Conservation (phyloP, 192 early-diverging fungal species). For the Coemansia sp. region DNA sequence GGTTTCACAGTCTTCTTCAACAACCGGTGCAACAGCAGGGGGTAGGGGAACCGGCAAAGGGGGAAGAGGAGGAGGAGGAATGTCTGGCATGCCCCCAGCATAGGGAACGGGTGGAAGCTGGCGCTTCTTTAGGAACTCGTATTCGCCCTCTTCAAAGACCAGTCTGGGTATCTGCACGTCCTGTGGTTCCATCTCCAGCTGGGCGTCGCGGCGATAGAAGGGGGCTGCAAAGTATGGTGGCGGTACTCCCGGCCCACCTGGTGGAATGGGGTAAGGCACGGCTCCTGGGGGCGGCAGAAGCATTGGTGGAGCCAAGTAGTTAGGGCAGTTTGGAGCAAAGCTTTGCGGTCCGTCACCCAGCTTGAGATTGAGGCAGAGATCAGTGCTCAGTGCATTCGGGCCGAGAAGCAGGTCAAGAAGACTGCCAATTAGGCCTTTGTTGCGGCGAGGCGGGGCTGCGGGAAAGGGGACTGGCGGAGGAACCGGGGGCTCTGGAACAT, state of each 20-base stretch:
- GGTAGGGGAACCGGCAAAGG: neutral
- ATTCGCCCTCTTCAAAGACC: slow-evolving; percentile 15
- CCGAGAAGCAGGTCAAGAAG: slow-evolving; percentile 48
- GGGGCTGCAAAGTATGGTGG: slow-evolving; percentile 17
- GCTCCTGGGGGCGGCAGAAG: slow-evolving; percentile 40
- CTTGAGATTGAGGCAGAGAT: slow-evolving; percentile 49
- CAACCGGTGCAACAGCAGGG: slow-evolving; percentile 9
- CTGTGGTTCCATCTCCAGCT: neutral
- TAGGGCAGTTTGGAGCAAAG: slow-evolving; percentile 43
- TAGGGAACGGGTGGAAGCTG: slow-evolving; percentile 25
- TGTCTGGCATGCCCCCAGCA: slow-evolving; percentile 9
- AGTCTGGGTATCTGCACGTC: slow-evolving; percentile 16
- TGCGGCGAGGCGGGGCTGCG: slow-evolving; percentile 32
- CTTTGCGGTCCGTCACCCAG: slow-evolving; percentile 50
- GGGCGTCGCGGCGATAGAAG: slow-evolving; percentile 18
- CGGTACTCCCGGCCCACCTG: slow-evolving; percentile 18
- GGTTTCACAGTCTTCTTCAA: slow-evolving; percentile 33
- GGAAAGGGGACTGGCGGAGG: slow-evolving; percentile 33
- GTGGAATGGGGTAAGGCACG: slow-evolving; percentile 17
- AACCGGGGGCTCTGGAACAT: slow-evolving; percentile 20
- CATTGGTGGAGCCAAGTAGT: slow-evolving; percentile 40
- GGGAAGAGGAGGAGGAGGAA: slow-evolving; percentile 6
- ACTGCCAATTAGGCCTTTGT: slow-evolving; percentile 42
- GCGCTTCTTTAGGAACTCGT: slow-evolving; percentile 9
- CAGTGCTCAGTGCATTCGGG: slow-evolving; percentile 43